phyloP scores from a whole-genome alignment of 2,329 filamentous ascomycete species.

The Paecilomyces dactylethromorphus region DNA sequence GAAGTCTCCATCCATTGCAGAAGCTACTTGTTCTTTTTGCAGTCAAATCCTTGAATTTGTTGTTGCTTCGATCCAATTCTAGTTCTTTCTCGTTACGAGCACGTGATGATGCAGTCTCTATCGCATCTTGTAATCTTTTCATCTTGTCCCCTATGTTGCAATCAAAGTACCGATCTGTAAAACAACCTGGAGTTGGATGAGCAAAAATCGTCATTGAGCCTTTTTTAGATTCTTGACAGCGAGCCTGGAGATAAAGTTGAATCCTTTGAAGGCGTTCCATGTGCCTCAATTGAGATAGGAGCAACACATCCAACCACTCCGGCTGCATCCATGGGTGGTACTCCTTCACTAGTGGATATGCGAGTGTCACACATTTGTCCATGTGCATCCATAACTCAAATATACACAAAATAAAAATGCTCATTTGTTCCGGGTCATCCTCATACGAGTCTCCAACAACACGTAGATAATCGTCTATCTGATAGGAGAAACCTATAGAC shows the following conservation, averaged over 20 bases:
- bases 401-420: conserved; percentile 46
- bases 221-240: conserved; percentile 16
- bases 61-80: conserved; percentile 30
- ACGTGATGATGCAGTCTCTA: conserved; percentile 25
- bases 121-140: conserved; percentile 21
- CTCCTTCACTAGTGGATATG: conserved; percentile 43
- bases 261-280: conserved; percentile 47
- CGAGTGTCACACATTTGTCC: conserved; percentile 41
- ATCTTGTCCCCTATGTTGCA: conserved; percentile 16
- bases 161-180: conserved; percentile 44
- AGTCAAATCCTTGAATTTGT: conserved; percentile 31
- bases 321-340: conserved; percentile 48
- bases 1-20: conserved; percentile 22
- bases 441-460: conserved; percentile 33
- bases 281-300: conserved; percentile 41
- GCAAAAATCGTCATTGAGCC: conserved; percentile 43
- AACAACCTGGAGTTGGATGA: conserved; percentile 34
- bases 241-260: conserved; percentile 43
- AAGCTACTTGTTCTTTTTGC: conserved; percentile 21
- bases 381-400: conserved; percentile 55
- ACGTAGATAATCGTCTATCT: conserved; percentile 31
- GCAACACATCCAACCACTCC: conserved; percentile 49
- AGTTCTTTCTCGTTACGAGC: conserved; percentile 27
- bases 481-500: conserved; percentile 24
- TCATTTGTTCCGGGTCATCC: conserved; percentile 44